phyloP scores from a whole-genome alignment of 192 early-diverging fungal species.

The Lobulomyces angularis region DNA sequence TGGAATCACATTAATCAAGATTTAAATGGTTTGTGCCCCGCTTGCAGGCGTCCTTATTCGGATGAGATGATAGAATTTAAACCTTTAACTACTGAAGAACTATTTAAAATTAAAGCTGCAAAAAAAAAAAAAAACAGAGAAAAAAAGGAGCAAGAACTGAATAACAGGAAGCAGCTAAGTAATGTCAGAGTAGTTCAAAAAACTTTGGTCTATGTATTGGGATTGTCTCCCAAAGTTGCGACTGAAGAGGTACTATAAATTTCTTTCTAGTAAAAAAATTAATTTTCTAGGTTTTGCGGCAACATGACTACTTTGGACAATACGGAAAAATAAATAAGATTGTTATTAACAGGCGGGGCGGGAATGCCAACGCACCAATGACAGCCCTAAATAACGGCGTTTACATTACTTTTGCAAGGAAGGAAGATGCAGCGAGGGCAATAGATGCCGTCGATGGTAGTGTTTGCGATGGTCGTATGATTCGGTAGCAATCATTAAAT shows the following conservation, averaged over 20 bases:
- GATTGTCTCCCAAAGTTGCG: constrained; percentile 69
- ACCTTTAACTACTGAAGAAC: constrained; percentile 77
- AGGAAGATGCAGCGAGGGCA: constrained; percentile 83
- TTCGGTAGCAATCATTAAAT: constrained; percentile 40
- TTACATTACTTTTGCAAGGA: constrained; percentile 81
- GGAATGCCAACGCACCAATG: constrained; percentile 34
- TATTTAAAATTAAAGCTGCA: constrained; percentile 59
- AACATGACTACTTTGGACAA: constrained; percentile 92
- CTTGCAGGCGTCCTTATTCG: constrained; percentile 79
- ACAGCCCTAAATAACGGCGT: constrained; percentile 47
- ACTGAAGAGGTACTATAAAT: constrained; percentile 65
- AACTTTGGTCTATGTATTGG: constrained; percentile 94
- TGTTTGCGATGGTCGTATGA: constrained; percentile 64
- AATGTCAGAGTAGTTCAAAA: constrained; percentile 94
- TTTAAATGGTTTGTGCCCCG: constrained; percentile 86
- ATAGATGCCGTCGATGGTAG: constrained; percentile 94
- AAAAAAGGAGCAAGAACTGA: constrained; percentile 71
- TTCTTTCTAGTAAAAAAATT: not conserved
- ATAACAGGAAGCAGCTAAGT: constrained; percentile 64
- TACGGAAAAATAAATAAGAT: constrained; percentile 92
- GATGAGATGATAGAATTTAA: constrained; percentile 81
- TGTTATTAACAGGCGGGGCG: constrained; percentile 71
- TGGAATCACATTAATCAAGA: constrained; percentile 96
- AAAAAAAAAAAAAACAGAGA: constrained; percentile 88
- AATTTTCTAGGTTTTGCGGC: constrained; percentile 50